A percentile compares a stretch with the other conserved stretches of the same genome.
phyloP scores from a whole-genome alignment of 257 asterid genomes.

The Solanum appendiculatum region DNA sequence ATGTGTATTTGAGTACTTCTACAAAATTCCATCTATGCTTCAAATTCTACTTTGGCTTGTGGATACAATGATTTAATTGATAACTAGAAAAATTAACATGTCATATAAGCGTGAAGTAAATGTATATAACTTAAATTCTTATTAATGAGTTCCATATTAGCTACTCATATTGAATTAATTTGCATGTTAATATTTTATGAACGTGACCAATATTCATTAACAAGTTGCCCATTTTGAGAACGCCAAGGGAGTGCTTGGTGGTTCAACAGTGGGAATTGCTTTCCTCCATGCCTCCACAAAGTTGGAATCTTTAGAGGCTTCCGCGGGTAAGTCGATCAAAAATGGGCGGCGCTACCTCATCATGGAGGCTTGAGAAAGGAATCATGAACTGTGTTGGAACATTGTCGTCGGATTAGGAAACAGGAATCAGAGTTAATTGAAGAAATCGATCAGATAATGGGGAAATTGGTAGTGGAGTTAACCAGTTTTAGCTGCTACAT shows the following conservation, averaged over 20 bases:
- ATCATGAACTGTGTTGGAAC: slow-evolving; percentile 48
- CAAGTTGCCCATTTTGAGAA: too few species aligned
- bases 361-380: slow-evolving; percentile 20
- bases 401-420: not conserved
- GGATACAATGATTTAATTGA: too few species aligned
- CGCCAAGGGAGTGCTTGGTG: slow-evolving; percentile 55
- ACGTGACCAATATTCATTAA: too few species aligned
- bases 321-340: slow-evolving; percentile 44
- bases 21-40: too few species aligned
- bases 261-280: slow-evolving; percentile 45
- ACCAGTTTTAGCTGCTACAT: not conserved
- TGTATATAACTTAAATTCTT: too few species aligned
- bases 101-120: too few species aligned
- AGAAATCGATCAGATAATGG: not conserved
- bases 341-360: slow-evolving; percentile 53
- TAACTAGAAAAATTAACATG: too few species aligned
- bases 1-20: too few species aligned
- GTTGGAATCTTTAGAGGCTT: slow-evolving; percentile 39
- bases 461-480: not conserved
- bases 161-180: too few species aligned
- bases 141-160: too few species aligned
- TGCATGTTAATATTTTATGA: too few species aligned
- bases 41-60: too few species aligned
- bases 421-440: slow-evolving; percentile 9
- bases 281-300: slow-evolving; percentile 59